These are phyloP conservation scores for Annulohypoxylon nitens DNA, from an alignment of 495 filamentous ascomycete species.

Conservation along the genomic window DNA sequence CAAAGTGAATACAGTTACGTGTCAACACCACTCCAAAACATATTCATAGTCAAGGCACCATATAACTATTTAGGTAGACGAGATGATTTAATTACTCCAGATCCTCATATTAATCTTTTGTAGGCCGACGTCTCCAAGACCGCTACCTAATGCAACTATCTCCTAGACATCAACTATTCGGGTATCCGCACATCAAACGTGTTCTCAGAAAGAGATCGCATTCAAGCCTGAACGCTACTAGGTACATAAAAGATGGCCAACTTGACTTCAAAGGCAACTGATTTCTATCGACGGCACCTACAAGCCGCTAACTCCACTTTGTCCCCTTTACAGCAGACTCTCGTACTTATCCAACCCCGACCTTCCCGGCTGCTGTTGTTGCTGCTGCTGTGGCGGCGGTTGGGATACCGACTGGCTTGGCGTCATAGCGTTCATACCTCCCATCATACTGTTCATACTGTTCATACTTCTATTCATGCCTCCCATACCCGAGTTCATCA, in stretches of 20 bases:
- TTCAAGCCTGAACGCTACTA: slow-evolving; percentile 10
- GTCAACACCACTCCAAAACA: not conserved
- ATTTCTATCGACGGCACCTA: not conserved
- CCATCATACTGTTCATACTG: slow-evolving; percentile 45
- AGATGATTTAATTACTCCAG: not conserved
- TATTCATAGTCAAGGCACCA: not conserved
- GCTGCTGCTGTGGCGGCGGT: slow-evolving; percentile 43
- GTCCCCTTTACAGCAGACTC: slow-evolving; percentile 72
- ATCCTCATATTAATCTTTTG: not conserved
- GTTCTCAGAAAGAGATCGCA: slow-evolving; percentile 17
- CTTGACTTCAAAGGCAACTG: not conserved
- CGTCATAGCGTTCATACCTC: slow-evolving; percentile 38
- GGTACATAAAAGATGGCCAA: not conserved
- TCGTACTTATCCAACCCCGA: slow-evolving; percentile 83
- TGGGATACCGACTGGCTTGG: slow-evolving; percentile 37
- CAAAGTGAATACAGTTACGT: not conserved
- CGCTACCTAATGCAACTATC: not conserved
- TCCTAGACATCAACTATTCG: slow-evolving; percentile 14
- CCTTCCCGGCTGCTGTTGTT: slow-evolving; percentile 57
- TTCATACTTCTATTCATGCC: slow-evolving; percentile 43
- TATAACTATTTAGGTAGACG: not conserved
- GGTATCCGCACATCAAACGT: slow-evolving; percentile 16
- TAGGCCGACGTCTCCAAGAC: not conserved
- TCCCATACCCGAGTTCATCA: slow-evolving; percentile 47
- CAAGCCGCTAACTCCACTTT: not conserved